These are phyloP conservation scores for Psilocybe cyanescens DNA, from an alignment of 768 basidiomycete genomes.

Conservation along the genomic window DNA sequence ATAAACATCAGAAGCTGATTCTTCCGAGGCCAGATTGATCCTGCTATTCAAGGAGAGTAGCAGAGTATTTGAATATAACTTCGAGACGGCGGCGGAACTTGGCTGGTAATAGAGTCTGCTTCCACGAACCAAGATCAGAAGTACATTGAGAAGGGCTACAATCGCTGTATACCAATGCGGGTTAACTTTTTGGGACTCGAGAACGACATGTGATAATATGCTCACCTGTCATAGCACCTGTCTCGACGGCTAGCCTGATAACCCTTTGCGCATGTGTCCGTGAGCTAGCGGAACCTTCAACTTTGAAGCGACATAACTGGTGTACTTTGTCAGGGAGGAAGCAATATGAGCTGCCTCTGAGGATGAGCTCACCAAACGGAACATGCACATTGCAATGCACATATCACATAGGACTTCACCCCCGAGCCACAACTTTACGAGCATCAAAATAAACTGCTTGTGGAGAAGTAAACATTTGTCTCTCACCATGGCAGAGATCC, in stretches of 20 bases:
- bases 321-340: no score
- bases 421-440: not conserved
- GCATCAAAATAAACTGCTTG: no score
- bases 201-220: not conserved
- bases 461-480: not conserved
- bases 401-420: not conserved
- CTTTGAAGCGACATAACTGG: not conserved
- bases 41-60: not conserved
- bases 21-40: not conserved
- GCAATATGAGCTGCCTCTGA: not conserved
- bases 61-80: not conserved
- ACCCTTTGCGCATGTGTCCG: not conserved
- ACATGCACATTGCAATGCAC: not conserved
- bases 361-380: not conserved
- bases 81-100: not conserved
- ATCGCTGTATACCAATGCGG: not conserved
- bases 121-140: not conserved
- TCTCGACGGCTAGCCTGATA: not conserved
- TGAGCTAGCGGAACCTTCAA: not conserved
- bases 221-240: not conserved
- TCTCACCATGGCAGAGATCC: constrained; percentile 5
- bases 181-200: not conserved
- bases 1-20: no score
- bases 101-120: not conserved
- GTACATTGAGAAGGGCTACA: not conserved